A percentile compares a stretch with the other conserved stretches of the same genome.
phyloP scores from a whole-genome alignment of 208 protist species.

The Leishmania turanica region DNA sequence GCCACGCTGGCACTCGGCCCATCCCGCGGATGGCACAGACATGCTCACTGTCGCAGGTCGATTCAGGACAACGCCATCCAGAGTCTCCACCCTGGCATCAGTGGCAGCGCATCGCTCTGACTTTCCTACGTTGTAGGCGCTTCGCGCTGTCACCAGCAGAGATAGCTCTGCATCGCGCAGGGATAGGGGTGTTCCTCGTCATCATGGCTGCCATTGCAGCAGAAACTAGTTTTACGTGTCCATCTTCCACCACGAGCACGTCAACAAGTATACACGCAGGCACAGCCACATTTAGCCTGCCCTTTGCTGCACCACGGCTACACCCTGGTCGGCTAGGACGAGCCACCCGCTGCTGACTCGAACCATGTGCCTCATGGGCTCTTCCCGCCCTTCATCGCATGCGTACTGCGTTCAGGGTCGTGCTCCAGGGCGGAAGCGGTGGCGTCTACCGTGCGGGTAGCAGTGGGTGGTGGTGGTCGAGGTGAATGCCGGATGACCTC shows the following conservation, averaged over 20 bases:
- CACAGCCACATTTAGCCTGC: background rate
- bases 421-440: background rate
- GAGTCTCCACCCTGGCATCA: background rate
- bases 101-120: background rate
- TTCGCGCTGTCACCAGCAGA: background rate
- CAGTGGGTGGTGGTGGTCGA: background rate
- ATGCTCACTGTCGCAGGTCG: background rate
- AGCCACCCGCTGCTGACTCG: background rate
- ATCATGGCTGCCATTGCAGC: background rate
- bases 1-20: background rate
- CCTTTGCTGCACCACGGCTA: background rate
- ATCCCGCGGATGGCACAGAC: background rate
- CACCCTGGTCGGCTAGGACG: background rate
- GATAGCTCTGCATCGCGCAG: background rate
- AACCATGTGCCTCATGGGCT: background rate
- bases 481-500: background rate
- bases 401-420: background rate
- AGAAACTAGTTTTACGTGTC: background rate
- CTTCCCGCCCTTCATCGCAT: background rate
- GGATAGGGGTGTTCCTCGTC: background rate
- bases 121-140: background rate
- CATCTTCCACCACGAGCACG: background rate
- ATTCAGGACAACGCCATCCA: background rate
- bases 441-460: background rate
- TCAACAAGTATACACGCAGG: background rate